Evolutionary conservation across 176 grass and related monocot genomes (phyloP), one percentile per base, ranked within the genome.

Genomic region (Phoenix roebelenii): DNA sequence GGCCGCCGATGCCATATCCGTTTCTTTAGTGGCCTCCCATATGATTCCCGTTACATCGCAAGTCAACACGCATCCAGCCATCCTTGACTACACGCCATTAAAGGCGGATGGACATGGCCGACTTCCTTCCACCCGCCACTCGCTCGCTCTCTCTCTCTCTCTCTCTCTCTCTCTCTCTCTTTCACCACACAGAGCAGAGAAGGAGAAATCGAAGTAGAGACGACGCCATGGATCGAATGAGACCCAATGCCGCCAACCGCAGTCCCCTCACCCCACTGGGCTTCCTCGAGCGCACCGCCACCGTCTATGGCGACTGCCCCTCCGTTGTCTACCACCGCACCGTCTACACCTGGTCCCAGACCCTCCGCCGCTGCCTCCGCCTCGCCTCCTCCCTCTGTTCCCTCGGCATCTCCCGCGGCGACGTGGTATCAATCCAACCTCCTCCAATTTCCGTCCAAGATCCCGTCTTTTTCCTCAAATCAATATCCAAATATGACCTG

Each of bases 351-450:
- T 95, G 85, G 85, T 76, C 82, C 2, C 54, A 95, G 58, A 95
- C 85, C 9, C 18, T 59, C 63, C 63, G 58, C 3, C 78, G 89
- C 48, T 89, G 89, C 82, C 89, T 85, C 62, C 79, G 82, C 66
- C 89, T 95, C 39, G 85, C 85, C 63, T 95, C 89, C 68, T 82
- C 89, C 22, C 79, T 95, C 44, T 64, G 50, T 59, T 86, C 76
- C 51, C 76, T 95, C 65, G 89, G 85, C 66, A 77, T 95, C 59
- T 78, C 79, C 66, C 75, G 64, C 65, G n/a, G 57, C 64, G 85
- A 95, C 54, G 63, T 89, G 72, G 89, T 94, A 83, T 72, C 48
- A 3, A 15, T 12, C 10, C 20, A 20, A 20, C 18, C 9, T 16
- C 24, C 5, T 55, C 24, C 23, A 16, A 10, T 50, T 25, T 1